These are phyloP conservation scores for Didymella lethalis DNA, from an alignment of 2,329 filamentous ascomycete species.

Conservation along the genomic window DNA sequence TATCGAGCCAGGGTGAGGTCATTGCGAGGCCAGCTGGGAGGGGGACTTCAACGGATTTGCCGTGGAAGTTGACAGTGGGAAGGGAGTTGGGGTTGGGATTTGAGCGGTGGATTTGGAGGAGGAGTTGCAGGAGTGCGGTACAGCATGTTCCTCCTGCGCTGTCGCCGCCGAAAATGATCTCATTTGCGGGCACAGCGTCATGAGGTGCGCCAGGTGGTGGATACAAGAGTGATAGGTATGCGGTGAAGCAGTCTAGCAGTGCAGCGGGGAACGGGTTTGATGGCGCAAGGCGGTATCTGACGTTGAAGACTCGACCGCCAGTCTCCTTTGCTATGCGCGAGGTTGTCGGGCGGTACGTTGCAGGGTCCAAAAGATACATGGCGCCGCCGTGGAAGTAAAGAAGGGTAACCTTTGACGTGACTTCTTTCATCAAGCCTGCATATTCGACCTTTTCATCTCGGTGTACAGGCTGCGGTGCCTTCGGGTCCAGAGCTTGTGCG, in stretches of 20 bases:
- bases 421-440: slow-evolving; percentile 71
- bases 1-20: slow-evolving; percentile 75
- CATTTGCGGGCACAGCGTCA: slow-evolving; percentile 66
- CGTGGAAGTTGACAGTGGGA: slow-evolving; percentile 67
- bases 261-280: slow-evolving; percentile 78
- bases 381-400: slow-evolving; percentile 81
- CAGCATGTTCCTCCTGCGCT: slow-evolving; percentile 77
- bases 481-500: slow-evolving; percentile 55
- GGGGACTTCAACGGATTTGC: slow-evolving; percentile 64
- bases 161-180: slow-evolving; percentile 78
- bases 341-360: slow-evolving; percentile 67
- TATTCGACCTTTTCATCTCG: slow-evolving; percentile 72
- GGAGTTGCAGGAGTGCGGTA: slow-evolving; percentile 70
- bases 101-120: slow-evolving; percentile 68
- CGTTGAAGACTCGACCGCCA: slow-evolving; percentile 72
- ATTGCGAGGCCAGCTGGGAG: slow-evolving; percentile 71
- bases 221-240: slow-evolving; percentile 76
- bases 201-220: slow-evolving; percentile 74
- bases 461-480: slow-evolving; percentile 59
- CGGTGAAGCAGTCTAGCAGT: slow-evolving; percentile 74
- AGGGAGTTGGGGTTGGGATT: slow-evolving; percentile 45
- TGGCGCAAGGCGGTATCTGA: slow-evolving; percentile 78
- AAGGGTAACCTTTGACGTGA: slow-evolving; percentile 67
- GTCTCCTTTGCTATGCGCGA: slow-evolving; percentile 71
- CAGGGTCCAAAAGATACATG: slow-evolving; percentile 75